Evolutionary conservation across 345 rosid genomes (phyloP).

Genomic region (Ricinus communis): DNA sequence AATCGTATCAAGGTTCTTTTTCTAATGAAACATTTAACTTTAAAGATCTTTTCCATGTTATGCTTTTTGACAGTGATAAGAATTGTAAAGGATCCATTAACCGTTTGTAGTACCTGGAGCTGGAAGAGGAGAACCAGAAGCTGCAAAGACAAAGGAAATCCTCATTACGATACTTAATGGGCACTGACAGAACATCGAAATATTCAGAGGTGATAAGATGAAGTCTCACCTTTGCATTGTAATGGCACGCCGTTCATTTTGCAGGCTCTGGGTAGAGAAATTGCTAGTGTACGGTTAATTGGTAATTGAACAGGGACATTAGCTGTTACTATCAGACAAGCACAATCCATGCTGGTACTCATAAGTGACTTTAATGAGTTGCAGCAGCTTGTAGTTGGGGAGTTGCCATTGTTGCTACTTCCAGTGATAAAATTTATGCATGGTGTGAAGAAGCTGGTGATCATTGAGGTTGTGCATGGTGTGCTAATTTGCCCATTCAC

Average conservation of each 20-base stretch:
- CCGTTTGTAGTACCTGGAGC: conserved; percentile 61
- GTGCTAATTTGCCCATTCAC: conserved; percentile 65
- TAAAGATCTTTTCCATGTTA: too few relatives aligned
- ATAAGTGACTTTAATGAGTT: conserved; percentile 49
- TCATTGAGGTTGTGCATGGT: conserved; percentile 76
- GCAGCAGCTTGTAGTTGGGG: conserved; percentile 72
- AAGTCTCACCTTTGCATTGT: conserved; percentile 64
- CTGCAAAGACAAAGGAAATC: conserved; percentile 38
- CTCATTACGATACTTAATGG: not conserved
- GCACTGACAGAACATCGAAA: not conserved
- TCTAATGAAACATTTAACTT: too few relatives aligned
- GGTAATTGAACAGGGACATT: conserved; percentile 72
- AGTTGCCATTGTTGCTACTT: conserved; percentile 51
- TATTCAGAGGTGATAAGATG: not conserved
- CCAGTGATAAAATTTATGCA: conserved; percentile 80
- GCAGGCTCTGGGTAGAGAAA: conserved; percentile 72
- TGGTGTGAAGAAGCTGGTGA: conserved; percentile 80
- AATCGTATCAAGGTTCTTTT: not conserved
- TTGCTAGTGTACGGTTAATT: conserved; percentile 56
- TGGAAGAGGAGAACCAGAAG: conserved; percentile 77
- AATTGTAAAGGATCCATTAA: not conserved
- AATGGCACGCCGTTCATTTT: conserved; percentile 56
- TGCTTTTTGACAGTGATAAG: not conserved
- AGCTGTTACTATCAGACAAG: conserved; percentile 70
- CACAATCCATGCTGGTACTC: conserved; percentile 55